Evolutionary conservation across 495 filamentous ascomycete genomes (phyloP).

Genomic region (Penicillium diatomitis): DNA sequence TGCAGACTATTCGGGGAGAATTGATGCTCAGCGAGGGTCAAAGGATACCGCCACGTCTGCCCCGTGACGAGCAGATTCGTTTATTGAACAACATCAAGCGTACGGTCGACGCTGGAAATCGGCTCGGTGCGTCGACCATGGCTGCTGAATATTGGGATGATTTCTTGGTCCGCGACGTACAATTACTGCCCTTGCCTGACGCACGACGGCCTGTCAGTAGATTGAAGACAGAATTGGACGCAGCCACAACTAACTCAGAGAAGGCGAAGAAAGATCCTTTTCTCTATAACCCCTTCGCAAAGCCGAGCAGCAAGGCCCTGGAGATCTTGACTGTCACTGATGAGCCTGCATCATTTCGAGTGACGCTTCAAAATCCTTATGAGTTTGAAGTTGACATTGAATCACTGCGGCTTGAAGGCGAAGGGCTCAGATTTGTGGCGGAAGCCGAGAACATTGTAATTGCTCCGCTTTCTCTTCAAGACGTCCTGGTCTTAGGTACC

Average conservation of each 20-base stretch:
- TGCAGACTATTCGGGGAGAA: constrained; percentile 67
- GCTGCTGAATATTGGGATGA: constrained; percentile 93
- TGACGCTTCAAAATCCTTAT: constrained; percentile 87
- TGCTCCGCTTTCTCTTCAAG: constrained; percentile 71
- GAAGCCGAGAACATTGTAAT: constrained; percentile 56
- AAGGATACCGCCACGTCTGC: constrained; percentile 49
- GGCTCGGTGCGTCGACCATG: constrained; percentile 58
- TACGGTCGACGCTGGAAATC: constrained; percentile 64
- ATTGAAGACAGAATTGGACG: constrained; percentile 59
- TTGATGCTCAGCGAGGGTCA: constrained; percentile 52
- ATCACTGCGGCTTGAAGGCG: constrained; percentile 61
- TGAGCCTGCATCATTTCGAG: constrained; percentile 64
- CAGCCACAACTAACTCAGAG: constrained; percentile 41
- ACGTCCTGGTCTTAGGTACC: constrained; percentile 60
- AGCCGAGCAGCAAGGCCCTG: constrained; percentile 48
- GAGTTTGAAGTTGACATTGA: constrained; percentile 89
- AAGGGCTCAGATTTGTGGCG: constrained; percentile 61
- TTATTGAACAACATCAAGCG: constrained; percentile 74
- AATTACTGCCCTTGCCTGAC: constrained; percentile 47
- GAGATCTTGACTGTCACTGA: constrained; percentile 66
- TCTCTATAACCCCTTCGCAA: constrained; percentile 83
- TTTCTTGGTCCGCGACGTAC: constrained; percentile 78
- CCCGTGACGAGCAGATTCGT: constrained; percentile 74
- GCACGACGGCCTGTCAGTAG: constrained; percentile 59
- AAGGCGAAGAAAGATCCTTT: constrained; percentile 68